Base-by-base conservation (phyloP, 2,329 filamentous ascomycete species). In the Beauveria varroae region DNA sequence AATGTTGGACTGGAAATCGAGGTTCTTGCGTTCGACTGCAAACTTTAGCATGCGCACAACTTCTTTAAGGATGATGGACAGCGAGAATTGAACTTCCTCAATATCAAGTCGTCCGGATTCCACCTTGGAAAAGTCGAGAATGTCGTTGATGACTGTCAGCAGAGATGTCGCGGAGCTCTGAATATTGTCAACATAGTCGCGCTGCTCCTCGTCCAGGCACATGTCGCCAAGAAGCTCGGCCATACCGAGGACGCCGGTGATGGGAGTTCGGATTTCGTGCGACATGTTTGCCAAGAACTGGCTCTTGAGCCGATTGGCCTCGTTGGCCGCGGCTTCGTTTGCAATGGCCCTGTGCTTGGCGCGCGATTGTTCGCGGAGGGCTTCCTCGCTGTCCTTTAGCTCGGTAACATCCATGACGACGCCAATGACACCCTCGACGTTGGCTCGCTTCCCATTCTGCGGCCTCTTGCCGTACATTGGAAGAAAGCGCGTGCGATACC, bases 1-100 rank as follows among this genome's bases (percentile, higher is more conserved):
- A 57, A 91, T 83, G 51, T 88, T 82, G 30, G 82, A 85, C 44
- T 83, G 79, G 68, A 92, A 93, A 9, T 84, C 85, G 4, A 96
- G 78, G 47, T 89, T 89, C 69, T 96, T 91, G 37, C 90, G 84
- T 67, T 89, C 84, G 1, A 93, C 91, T 1, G 90, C 91, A 67
- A 96, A 96, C 47, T 88, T 86, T 66, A 96, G 83, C 90, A 96
- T 95, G 71, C 92, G 91, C 57, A 86, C 89, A 22, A 95, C 90
- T 69, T 96, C 91, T 52, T 86, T 81, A 7, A 93, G 83, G 14
- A 91, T 85, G 1, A 90, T 79, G 0, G 86, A 86, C 2, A 92
- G 77, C 30, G 87, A 90, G 67, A 93, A 93, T 64, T 91, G 88
- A 0, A 92, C 88, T 67, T 92, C 88, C 72, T 92, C 89, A 46